Evolutionary conservation across 225 moss, liverwort and hornwort genomes (phyloP).

Genomic region (Lunularia cruciata): DNA sequence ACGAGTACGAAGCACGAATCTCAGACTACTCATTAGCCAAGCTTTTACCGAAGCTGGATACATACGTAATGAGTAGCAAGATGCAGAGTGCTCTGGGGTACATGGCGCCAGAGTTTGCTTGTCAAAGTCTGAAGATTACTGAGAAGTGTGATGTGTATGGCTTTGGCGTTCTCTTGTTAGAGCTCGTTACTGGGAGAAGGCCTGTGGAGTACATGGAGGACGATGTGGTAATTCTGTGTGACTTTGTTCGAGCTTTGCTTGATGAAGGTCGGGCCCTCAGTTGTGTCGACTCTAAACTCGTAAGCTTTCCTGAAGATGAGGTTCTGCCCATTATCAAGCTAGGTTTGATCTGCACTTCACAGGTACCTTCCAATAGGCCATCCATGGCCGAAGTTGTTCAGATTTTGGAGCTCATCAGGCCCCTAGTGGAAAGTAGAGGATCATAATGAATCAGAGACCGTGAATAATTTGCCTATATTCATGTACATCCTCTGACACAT

Average conservation of each 20-base stretch:
- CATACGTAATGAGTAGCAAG: conserved; percentile 96
- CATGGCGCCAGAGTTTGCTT: conserved; percentile 96
- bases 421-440: conserved; percentile 52
- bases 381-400: conserved; percentile 98
- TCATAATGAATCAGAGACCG: neutral
- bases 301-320: conserved; percentile 67
- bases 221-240: conserved; percentile 89
- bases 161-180: conserved; percentile 84
- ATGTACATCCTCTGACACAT: conserved; percentile 1
- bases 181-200: conserved; percentile 89
- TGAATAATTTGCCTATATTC: neutral
- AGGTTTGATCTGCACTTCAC: conserved; percentile 95
- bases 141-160: conserved; percentile 98
- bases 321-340: conserved; percentile 96
- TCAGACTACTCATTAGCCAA: conserved; percentile 86
- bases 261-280: conserved; percentile 78
- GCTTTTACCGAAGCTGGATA: conserved; percentile 83
- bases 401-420: conserved; percentile 93
- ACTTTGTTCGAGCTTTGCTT: conserved; percentile 80
- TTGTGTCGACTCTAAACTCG: conserved; percentile 65
- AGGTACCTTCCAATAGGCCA: conserved; percentile 91
- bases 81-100: conserved; percentile 96
- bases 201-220: conserved; percentile 99
- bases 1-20: conserved; percentile 63
- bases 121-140: conserved; percentile 85